These are phyloP conservation scores for Myxozyma udenii DNA, from an alignment of 805 yeast genomes.

Conservation along the genomic window DNA sequence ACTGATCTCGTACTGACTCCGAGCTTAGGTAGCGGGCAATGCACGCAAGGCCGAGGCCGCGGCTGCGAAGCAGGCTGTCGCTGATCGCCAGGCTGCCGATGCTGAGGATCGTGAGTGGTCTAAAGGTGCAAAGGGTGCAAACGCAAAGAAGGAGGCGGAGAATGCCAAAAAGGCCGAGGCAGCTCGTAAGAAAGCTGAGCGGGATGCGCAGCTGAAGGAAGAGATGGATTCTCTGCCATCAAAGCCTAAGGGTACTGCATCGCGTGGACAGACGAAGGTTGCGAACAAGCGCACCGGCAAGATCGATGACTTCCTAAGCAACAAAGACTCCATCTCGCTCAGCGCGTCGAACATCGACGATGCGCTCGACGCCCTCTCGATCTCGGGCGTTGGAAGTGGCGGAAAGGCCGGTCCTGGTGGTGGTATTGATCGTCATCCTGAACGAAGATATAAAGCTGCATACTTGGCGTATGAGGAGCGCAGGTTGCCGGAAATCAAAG, in stretches of 20 bases:
- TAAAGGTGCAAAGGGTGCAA: slow-evolving; percentile 65
- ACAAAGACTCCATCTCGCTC: slow-evolving; percentile 42
- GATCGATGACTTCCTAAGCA: slow-evolving; percentile 65
- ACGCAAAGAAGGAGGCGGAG: slow-evolving; percentile 66
- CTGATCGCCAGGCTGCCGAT: slow-evolving; percentile 47
- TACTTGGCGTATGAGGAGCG: slow-evolving; percentile 65
- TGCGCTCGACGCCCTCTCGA: slow-evolving; percentile 72
- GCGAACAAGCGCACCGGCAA: slow-evolving; percentile 59
- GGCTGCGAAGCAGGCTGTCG: slow-evolving; percentile 53
- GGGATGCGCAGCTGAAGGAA: slow-evolving; percentile 62
- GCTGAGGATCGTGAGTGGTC: slow-evolving; percentile 67
- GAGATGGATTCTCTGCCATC: slow-evolving; percentile 64
- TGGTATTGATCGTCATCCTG: slow-evolving; percentile 81
- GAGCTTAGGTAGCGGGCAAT: slow-evolving; percentile 31
- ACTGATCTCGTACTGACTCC: neutral
- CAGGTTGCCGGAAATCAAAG: slow-evolving; percentile 66
- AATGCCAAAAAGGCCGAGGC: slow-evolving; percentile 67
- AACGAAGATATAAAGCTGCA: slow-evolving; percentile 83
- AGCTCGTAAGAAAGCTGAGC: slow-evolving; percentile 75
- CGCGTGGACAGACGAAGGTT: slow-evolving; percentile 65
- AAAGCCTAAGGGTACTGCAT: slow-evolving; percentile 45
- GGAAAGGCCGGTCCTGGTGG: slow-evolving; percentile 16
- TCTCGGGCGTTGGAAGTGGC: slow-evolving; percentile 47
- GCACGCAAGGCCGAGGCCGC: slow-evolving; percentile 60
- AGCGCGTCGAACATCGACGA: slow-evolving; percentile 73